These are phyloP conservation scores for Bifiguratus adelaidae DNA, from an alignment of 192 early-diverging fungal genomes.

Conservation along the genomic window DNA sequence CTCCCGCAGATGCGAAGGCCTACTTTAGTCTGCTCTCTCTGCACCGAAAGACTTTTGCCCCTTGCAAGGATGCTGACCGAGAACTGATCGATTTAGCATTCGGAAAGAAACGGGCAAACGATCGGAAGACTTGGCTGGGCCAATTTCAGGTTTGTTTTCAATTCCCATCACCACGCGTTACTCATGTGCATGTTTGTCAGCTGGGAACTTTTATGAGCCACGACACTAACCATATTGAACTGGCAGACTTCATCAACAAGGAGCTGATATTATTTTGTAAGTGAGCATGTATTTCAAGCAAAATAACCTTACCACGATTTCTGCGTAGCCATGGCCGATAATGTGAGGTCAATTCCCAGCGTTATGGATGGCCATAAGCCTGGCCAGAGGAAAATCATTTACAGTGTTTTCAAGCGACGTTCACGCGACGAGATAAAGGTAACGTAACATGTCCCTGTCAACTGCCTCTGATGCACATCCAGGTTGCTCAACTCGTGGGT, in stretches of 20 bases:
- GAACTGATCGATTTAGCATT: conserved; percentile 93
- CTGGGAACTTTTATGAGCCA: conserved; percentile 90
- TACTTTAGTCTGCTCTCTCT: conserved; percentile 75
- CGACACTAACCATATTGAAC: conserved; percentile 56
- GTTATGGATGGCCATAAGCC: conserved; percentile 94
- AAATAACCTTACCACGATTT: too few relatives aligned
- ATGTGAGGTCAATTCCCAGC: conserved; percentile 88
- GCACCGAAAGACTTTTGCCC: conserved; percentile 73
- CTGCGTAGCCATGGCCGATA: conserved; percentile 96
- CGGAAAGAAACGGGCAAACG: conserved; percentile 84
- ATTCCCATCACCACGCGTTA: neutral
- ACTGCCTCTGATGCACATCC: too few relatives aligned
- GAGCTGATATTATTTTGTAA: conserved; percentile 91
- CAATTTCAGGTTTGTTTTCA: conserved; percentile 46
- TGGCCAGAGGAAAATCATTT: conserved; percentile 92
- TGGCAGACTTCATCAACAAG: conserved; percentile 89
- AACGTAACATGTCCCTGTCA: too few relatives aligned
- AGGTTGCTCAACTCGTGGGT: conserved; percentile 79
- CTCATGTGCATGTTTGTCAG: conserved; percentile 11
- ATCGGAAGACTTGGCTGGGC: conserved; percentile 91
- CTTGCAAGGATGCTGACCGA: conserved; percentile 46
- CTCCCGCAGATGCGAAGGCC: conserved; percentile 70
- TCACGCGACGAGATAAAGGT: conserved; percentile 75
- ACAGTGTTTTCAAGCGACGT: conserved; percentile 74
- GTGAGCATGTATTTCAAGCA: too few relatives aligned